Evolutionary conservation across 805 yeast species (phyloP).

Genomic region (Pichia rugopelliculosa): DNA sequence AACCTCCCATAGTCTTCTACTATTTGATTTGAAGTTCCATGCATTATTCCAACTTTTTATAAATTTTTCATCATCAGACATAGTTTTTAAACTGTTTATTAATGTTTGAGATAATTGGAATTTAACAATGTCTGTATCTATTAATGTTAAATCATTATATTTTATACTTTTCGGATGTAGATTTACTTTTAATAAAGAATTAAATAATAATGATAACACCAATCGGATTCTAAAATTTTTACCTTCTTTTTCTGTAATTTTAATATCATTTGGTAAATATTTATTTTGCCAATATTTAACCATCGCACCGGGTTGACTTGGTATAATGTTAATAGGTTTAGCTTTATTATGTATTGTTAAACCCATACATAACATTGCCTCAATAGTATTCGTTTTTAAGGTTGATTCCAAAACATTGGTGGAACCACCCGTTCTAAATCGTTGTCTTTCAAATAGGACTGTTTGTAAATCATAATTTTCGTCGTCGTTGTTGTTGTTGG

Average conservation of each 20-base stretch:
- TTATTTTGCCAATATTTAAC: constrained; percentile 24
- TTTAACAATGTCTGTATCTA: background rate
- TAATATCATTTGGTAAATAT: background rate
- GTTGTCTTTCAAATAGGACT: constrained; percentile 48
- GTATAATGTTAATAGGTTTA: background rate
- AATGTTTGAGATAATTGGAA: background rate
- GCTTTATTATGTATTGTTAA: constrained; percentile 6
- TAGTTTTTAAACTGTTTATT: background rate
- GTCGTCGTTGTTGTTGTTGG: background rate
- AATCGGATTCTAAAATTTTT: constrained; percentile 11
- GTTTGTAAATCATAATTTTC: constrained; percentile 35
- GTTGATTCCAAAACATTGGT: constrained; percentile 43
- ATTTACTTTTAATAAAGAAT: background rate
- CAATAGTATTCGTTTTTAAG: constrained; percentile 46
- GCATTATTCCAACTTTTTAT: constrained; percentile 6
- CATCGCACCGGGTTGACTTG: constrained; percentile 19
- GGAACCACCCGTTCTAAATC: constrained; percentile 43
- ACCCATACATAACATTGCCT: constrained; percentile 35
- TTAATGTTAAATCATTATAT: background rate
- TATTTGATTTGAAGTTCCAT: constrained; percentile 11
- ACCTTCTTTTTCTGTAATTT: background rate
- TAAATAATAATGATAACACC: constrained; percentile 3
- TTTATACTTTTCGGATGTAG: background rate
- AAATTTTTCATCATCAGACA: background rate
- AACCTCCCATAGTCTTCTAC: constrained; percentile 23